Evolutionary conservation across 495 filamentous ascomycete species (phyloP).

Genomic region (Podospora australis): DNA sequence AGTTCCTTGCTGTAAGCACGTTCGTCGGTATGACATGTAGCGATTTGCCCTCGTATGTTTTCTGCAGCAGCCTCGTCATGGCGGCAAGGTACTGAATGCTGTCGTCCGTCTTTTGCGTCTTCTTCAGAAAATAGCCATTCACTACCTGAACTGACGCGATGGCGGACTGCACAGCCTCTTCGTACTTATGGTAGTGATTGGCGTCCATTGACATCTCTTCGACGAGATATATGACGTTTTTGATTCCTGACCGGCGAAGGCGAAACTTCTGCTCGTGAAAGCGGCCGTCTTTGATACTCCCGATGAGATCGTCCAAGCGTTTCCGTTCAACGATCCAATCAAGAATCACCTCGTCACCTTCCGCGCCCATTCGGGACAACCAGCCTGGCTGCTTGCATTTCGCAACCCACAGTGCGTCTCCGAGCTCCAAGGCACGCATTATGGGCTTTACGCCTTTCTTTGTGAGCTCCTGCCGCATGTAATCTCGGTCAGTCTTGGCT

Average conservation of each 20-base stretch:
- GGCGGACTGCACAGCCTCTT: conserved; percentile 63
- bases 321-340: conserved; percentile 84
- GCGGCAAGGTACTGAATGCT: conserved; percentile 70
- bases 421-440: conserved; percentile 62
- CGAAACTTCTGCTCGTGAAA: conserved; percentile 87
- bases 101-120: conserved; percentile 70
- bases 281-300: conserved; percentile 74
- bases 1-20: conserved; percentile 61
- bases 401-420: conserved; percentile 78
- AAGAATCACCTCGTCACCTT: conserved; percentile 71
- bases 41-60: conserved; percentile 52
- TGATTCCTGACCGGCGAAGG: conserved; percentile 61
- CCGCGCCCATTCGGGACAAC: conserved; percentile 49
- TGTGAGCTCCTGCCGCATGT: conserved; percentile 66
- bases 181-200: conserved; percentile 45
- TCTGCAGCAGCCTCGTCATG: conserved; percentile 65
- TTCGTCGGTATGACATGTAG: conserved; percentile 58
- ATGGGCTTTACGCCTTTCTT: conserved; percentile 59
- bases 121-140: conserved; percentile 76
- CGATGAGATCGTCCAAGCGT: conserved; percentile 71
- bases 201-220: conserved; percentile 59
- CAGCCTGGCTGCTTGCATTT: conserved; percentile 55
- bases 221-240: conserved; percentile 74
- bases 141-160: conserved; percentile 78
- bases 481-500: conserved; percentile 69